A percentile compares a stretch with the other conserved stretches of the same genome.
These are phyloP conservation scores for Chenopodium formosanum DNA, from an alignment of 148 eudicot species.

Conservation along the genomic window DNA sequence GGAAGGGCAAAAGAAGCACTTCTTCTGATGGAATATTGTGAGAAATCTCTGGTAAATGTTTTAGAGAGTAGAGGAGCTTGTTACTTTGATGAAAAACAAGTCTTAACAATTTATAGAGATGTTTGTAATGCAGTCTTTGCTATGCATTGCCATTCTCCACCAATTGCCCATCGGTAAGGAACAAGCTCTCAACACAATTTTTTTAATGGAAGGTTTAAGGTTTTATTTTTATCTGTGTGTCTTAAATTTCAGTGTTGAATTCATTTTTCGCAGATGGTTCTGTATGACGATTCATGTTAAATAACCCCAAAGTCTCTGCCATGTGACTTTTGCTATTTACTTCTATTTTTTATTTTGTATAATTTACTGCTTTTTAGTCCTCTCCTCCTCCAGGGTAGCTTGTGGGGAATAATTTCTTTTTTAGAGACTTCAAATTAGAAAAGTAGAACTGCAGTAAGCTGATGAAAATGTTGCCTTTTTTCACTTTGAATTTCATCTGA, in stretches of 20 bases:
- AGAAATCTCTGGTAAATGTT: constrained; percentile 79
- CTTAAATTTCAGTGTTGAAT: no score
- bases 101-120: constrained; percentile 74
- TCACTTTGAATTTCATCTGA: constrained; percentile 3
- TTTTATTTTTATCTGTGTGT: not conserved
- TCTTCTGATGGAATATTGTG: constrained; percentile 93
- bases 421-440: not conserved
- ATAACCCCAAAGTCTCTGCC: not conserved
- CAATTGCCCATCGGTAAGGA: constrained; percentile 92
- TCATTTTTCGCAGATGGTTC: no score
- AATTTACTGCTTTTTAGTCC: no score
- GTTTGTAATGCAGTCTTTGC: constrained; percentile 96
- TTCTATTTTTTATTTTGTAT: not conserved
- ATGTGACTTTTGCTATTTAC: not conserved
- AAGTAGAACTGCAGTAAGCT: not conserved
- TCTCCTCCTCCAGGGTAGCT: not conserved
- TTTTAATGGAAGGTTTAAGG: no score
- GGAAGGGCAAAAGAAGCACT: constrained; percentile 91
- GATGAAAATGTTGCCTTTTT: not conserved
- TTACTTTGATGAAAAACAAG: constrained; percentile 85
- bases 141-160: constrained; percentile 94
- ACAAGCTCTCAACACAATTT: not conserved
- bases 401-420: not conserved
- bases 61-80: constrained; percentile 87
- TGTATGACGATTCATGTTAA: no score